Conservation (phyloP, 495 filamentous ascomycete genomes). For the Penicillium turbatum region DNA sequence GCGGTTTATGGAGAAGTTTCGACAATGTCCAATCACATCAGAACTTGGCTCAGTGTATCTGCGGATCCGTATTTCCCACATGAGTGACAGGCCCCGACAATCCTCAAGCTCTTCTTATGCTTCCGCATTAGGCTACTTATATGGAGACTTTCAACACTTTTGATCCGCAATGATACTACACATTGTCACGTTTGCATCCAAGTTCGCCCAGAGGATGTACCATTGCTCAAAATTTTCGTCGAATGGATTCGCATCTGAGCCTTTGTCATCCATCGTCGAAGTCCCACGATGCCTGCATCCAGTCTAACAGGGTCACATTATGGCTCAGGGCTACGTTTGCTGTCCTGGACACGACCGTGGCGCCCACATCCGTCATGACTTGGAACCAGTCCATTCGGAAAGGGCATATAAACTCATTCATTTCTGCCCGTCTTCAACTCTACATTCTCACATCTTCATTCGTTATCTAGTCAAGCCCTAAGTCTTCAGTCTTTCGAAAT, state of each 20-base stretch:
- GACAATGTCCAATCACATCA: not conserved
- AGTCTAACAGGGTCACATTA: conserved; percentile 13
- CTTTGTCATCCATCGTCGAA: conserved; percentile 23
- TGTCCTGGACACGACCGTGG: conserved; percentile 34
- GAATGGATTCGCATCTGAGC: conserved; percentile 17
- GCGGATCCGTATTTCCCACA: not conserved
- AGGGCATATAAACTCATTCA: conserved; percentile 31
- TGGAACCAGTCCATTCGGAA: conserved; percentile 8
- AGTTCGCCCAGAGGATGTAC: conserved; percentile 10
- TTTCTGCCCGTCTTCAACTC: conserved; percentile 8
- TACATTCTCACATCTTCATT: conserved; percentile 29
- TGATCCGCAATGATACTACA: conserved; percentile 27
- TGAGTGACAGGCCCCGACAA: not conserved
- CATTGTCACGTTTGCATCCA: conserved; percentile 34
- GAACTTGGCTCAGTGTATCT: not conserved
- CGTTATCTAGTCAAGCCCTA: conserved; percentile 32
- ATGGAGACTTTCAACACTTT: conserved; percentile 8
- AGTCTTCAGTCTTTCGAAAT: conserved; percentile 34
- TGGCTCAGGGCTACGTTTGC: conserved; percentile 27
- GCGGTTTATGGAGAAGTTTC: not conserved
- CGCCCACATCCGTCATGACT: conserved; percentile 20
- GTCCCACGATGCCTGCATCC: conserved; percentile 21
- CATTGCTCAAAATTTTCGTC: conserved; percentile 13
- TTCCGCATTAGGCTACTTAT: conserved; percentile 30
- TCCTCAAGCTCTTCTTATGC: conserved; percentile 7